Base-by-base conservation (phyloP, 305 asterid genomes). In the Solanum hybrid region DNA sequence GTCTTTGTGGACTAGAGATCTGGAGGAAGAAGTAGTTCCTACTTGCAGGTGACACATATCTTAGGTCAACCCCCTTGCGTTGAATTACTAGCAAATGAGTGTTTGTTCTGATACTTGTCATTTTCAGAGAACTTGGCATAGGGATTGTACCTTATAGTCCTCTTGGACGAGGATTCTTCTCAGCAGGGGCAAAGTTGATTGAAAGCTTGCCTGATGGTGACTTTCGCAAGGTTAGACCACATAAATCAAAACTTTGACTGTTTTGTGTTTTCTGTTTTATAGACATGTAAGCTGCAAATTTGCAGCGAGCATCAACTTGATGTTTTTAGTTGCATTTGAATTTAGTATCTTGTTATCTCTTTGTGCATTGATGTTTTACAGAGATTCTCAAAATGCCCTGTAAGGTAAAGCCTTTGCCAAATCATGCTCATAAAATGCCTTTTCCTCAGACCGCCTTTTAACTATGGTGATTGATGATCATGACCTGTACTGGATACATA, bases 1-100 rank as follows among this genome's bases (percentile, higher is more conserved):
- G 99, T 96, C 99, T 14, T 89, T 96, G 91, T 94, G 96, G 98
- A 69, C 97, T 8, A 93, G 98, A 91, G 98, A 95, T 93, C 90
- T 91, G 87, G 98, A 96, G 89, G 91, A 91, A 12, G 97, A 93
- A 80, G 87, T 96, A 51, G 89, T 96, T 87, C 97, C 98, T 12
- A 92, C 98, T 9, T 96, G 98, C 97, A 92, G 98, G 99, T 92
- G 73, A 42, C 8, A 27, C 5, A 66, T 78, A 90, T 78, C 5
- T 19, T 87, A 64, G 31, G 10, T 34, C 34, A 64, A 35, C 6
- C 36, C 35, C 15, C 3, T 87, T 26, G 4, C 40, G 1, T 64
- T 1, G 2, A 64, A 87, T 31, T 37, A n/a, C 37, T 38, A 37
- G 24, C 24, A 71, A 69, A 36, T 4, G 1, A 35, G 19, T 14